A percentile compares a stretch with the other conserved stretches of the same genome.
These are phyloP conservation scores for Ajuga chamaepitys DNA, from an alignment of 257 asterid genomes.

Conservation along the genomic window DNA sequence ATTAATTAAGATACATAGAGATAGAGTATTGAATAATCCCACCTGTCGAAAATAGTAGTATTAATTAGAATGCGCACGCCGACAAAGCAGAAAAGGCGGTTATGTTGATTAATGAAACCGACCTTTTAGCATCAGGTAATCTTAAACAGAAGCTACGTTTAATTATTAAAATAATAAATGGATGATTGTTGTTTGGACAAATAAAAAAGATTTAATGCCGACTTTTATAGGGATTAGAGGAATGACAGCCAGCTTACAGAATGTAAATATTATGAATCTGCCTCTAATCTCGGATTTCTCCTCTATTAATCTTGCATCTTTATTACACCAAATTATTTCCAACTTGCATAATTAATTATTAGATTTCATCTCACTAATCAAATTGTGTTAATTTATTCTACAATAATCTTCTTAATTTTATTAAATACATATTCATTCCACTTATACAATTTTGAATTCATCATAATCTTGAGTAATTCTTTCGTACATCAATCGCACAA, in stretches of 20 bases:
- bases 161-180: neutral
- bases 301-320: neutral
- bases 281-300: slow-evolving; percentile 10
- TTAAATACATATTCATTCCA: too few species aligned
- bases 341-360: too few species aligned
- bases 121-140: slow-evolving; percentile 30
- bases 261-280: slow-evolving; percentile 19
- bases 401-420: too few species aligned
- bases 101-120: slow-evolving; percentile 20
- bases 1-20: neutral
- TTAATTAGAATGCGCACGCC: slow-evolving; percentile 21
- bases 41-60: neutral
- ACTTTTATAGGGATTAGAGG: slow-evolving; percentile 29
- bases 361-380: too few species aligned
- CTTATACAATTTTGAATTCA: too few species aligned
- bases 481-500: too few species aligned
- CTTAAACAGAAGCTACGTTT: slow-evolving; percentile 31
- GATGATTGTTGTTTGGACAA: slow-evolving; percentile 10
- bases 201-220: slow-evolving; percentile 19
- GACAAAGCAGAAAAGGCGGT: slow-evolving; percentile 49
- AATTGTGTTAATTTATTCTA: too few species aligned
- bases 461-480: too few species aligned
- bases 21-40: slow-evolving; percentile 10
- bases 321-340: neutral
- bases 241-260: slow-evolving; percentile 49